Evolutionary conservation across 345 rosid genomes (phyloP), one percentile per base, ranked within the genome.

Genomic region (Euphorbia peplus): DNA sequence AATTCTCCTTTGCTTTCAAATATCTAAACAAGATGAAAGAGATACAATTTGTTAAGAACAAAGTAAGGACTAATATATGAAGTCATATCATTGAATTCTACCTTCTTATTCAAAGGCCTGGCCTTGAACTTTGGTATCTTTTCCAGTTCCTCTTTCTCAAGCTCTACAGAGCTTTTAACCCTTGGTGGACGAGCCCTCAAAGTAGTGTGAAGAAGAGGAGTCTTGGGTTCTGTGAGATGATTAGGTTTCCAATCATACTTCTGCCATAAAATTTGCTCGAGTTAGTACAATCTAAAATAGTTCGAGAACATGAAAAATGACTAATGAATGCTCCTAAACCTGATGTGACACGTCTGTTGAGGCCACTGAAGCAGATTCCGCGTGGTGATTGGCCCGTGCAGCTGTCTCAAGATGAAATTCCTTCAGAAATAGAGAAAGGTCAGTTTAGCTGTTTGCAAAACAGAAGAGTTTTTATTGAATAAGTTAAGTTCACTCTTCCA

Each of bases 91-190:
- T 56, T 24, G 70, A 65, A 64, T 1, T 24, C 12, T 78, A 95
- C 99, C 98, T 95, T 95, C 69, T 86, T 92, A 69, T 95, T 90
- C 78, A 95, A 74, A 76, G 97, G 96, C 81, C 85, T 91, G 37
- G 99, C 99, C 85, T 88, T 95, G 75, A 95, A 95, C 70, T 86
- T 95, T 37, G 98, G 97, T 18, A 85, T 82, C 75, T 90, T 95
- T 79, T 90, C 96, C 55, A 95, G 86, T 70, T 87, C 98, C 71
- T 92, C 99, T 68, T 79, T 87, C 83, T 90, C 96, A 62, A 90
- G 85, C 75, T 95, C 99, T 5, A 78, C 73, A 50, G 96, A 88
- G 75, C 87, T 88, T 83, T 95, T 92, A 70, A 84, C 85, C 46
- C 24, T 80, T 46, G 87, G 70, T 61, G 95, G 95, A 60, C 99